Base-by-base conservation (phyloP, 108 stramenopile genomes). In the Cyclotella sp. region DNA sequence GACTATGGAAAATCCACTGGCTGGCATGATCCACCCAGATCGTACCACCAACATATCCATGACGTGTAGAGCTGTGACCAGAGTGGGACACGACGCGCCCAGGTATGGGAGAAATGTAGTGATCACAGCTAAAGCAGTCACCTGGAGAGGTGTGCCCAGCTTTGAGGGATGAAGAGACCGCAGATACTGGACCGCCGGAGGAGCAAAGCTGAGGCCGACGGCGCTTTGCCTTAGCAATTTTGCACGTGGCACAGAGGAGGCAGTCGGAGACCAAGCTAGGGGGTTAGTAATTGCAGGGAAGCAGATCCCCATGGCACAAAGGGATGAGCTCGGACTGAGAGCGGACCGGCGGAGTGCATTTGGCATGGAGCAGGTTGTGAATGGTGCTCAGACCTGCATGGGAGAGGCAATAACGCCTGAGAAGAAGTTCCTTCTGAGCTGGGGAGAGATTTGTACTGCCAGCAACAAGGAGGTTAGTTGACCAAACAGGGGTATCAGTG, bases 71-170 rank as follows among this genome's bases (percentile, higher is more conserved):
- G n/a, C 47, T 49, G 9, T 49, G 47, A n/a, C 47, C 47, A 49
- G 47, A 49, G 47, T 16, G 47, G 15, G 47, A 16, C 3, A 49
- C 47, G 2, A n/a, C n/a, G 15, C 34, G 34, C 34, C 87, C 87
- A n/a, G 34, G 72, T 13, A 76, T 22, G 34, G 63, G 8, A 26
- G 70, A 75, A 5, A 62, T 22, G 49, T 78, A 88, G n/a, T 73
- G 67, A 67, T 88, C 84, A 39, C 61, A 47, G 4, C 81, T 82
- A 26, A 88, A 63, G 24, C 46, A 45, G 3, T 72, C 51, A 13
- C 78, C 87, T 14, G 84, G 82, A 24, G 69, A n/a, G n/a, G 43
- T 21, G 22, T 21, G 55, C 1, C 24, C 22, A 5, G 16, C 24
- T 58, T 58, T 58, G 19, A 58, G 24, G 0, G 26, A 21, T 1